Base-by-base conservation (phyloP, 306 rosid species). In the Castanea mollissima region DNA sequence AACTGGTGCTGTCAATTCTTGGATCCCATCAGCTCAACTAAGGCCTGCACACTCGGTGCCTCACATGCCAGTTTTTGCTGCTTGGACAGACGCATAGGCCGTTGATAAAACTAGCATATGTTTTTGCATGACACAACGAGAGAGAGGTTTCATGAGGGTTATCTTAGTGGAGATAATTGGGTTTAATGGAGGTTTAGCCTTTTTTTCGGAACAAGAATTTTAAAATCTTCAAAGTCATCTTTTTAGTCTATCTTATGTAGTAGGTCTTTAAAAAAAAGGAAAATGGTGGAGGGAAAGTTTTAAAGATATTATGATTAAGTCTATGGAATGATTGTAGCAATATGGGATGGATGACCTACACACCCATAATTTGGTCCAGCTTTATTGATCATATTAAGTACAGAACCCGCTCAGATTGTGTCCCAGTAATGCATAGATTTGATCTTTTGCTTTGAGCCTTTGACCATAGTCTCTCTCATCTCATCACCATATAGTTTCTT, bases 61-160 rank as follows among this genome's bases (percentile, higher is more conserved):
- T 79, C 95, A 90, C 69, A 76, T 89, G 86, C 98, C 92, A 67
- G 84, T 93, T 85, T 92, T 90, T 80, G 89, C 95, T 71, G 85
- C 97, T 57, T 93, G 96, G 97, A 85, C 89, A 13, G 94, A 89
- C 82, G 65, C 88, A 5, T 91, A 85, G 79, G 67, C 74, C 27
- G 62, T 74, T 60, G 63, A 58, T 85, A 16, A 67, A 77, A 76
- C 15, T 69, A 55, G 35, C 54, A 59, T 49, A 67, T 51, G 59
- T 35, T 59, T 80, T 80, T 86, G 78, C 77, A 76, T 76, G 79
- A 70, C 77, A 38, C 46, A 38, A 38, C 74, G 70, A 60, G 76
- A 15, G 32, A 19, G 21, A 8, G 62, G 78, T 77, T 86, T 58
- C 59, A 56, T 74, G 80, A 70, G 52, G 51, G 52, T 68, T 71